Percentiles rank a stretch among this genome's conserved stretches.
Conservation (phyloP, 371 early-diverging fungal genomes). For the Mortierella sp. region DNA sequence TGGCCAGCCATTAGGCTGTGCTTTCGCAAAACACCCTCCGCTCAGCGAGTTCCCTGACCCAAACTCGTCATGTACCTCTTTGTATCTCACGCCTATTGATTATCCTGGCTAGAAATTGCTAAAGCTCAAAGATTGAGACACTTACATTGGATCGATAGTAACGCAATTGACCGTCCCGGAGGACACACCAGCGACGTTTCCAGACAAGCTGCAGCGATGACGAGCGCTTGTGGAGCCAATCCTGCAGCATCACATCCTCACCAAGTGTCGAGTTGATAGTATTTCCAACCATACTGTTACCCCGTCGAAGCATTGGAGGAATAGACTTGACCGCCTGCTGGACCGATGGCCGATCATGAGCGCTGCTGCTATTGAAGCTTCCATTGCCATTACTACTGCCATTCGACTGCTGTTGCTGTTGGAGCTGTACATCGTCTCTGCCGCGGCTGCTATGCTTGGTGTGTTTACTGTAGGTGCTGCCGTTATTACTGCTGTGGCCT, state of each 20-base stretch:
- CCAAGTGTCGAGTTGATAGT: not conserved
- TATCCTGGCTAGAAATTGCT: not conserved
- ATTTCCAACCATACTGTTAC: not conserved
- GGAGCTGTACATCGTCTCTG: not conserved
- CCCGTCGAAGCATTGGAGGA: constrained; percentile 19
- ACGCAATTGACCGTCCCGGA: constrained; percentile 33
- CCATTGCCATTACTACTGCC: constrained; percentile 7
- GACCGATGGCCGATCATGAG: constrained; percentile 16
- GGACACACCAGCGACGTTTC: constrained; percentile 53
- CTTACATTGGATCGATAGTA: constrained; percentile 49
- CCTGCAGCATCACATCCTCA: constrained; percentile 30
- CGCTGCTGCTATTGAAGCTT: not conserved
- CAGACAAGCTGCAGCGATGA: constrained; percentile 43
- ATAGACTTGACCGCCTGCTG: constrained; percentile 18
- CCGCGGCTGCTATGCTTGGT: constrained; percentile 20
- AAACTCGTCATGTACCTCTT: too few relatives aligned
- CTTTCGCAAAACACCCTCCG: too few relatives aligned
- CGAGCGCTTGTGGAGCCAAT: constrained; percentile 53
- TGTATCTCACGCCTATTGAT: too few relatives aligned
- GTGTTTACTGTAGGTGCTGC: constrained; percentile 10
- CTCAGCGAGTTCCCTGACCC: too few relatives aligned
- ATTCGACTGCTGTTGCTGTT: constrained; percentile 13
- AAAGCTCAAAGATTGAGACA: not conserved
- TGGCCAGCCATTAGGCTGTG: too few relatives aligned
- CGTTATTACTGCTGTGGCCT: not conserved